Evolutionary conservation across 192 early-diverging fungal species (phyloP).

Genomic region (Phlyctochytrium planicorne): DNA sequence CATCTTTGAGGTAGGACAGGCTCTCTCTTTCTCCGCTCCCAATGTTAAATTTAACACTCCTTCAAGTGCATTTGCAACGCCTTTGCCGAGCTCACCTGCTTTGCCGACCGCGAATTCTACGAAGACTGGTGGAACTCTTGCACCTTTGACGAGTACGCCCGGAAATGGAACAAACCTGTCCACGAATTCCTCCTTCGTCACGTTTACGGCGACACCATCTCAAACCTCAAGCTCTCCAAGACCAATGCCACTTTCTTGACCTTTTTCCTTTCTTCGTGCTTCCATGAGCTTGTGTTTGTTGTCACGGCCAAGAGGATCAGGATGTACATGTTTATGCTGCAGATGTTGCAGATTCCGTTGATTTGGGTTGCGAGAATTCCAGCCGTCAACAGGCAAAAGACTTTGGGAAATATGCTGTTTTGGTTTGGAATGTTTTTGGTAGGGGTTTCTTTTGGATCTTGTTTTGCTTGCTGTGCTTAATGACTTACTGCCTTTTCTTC

Average conservation of each 20-base stretch:
- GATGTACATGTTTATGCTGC: slow-evolving; percentile 77
- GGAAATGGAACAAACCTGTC: slow-evolving; percentile 96
- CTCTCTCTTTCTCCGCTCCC: background rate
- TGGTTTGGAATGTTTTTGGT: slow-evolving; percentile 89
- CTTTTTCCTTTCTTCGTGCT: slow-evolving; percentile 73
- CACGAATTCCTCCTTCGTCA: slow-evolving; percentile 91
- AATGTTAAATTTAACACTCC: background rate
- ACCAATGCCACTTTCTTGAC: slow-evolving; percentile 73
- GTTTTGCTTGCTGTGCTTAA: background rate
- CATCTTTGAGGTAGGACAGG: slow-evolving; percentile 73
- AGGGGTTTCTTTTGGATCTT: slow-evolving; percentile 2
- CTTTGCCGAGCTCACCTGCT: slow-evolving; percentile 92
- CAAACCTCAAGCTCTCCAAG: slow-evolving; percentile 66
- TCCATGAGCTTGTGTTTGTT: slow-evolving; percentile 83
- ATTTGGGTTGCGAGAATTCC: slow-evolving; percentile 67
- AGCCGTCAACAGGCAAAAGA: slow-evolving; percentile 57
- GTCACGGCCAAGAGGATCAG: slow-evolving; percentile 64
- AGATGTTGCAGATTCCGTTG: slow-evolving; percentile 90
- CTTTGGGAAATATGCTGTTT: slow-evolving; percentile 80
- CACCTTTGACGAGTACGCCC: slow-evolving; percentile 89
- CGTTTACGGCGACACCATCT: slow-evolving; percentile 82
- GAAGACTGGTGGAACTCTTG: slow-evolving; percentile 98
- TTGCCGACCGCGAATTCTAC: slow-evolving; percentile 97
- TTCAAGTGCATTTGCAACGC: slow-evolving; percentile 81
- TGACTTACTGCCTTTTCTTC: background rate